These are phyloP conservation scores for Aspergillus sojae DNA, from an alignment of 2,329 filamentous ascomycete species.

Conservation along the genomic window DNA sequence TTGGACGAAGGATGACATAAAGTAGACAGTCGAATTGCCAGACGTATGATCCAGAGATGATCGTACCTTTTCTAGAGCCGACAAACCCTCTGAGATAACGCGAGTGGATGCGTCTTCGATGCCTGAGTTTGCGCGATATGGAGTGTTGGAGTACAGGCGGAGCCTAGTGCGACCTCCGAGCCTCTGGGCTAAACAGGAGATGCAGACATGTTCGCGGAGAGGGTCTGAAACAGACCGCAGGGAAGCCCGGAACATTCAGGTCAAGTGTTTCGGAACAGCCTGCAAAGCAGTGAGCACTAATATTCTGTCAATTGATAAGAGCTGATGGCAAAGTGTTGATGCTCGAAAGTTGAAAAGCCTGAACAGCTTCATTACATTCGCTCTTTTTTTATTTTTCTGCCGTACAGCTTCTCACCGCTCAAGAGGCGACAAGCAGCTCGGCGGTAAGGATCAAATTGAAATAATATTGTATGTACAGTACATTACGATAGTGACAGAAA, in stretches of 20 bases:
- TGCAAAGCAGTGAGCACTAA: background rate
- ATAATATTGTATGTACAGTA: background rate
- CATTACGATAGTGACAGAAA: background rate
- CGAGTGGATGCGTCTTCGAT: background rate
- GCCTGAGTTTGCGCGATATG: conserved; percentile 15
- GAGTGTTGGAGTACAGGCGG: conserved; percentile 31
- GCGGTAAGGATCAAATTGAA: background rate
- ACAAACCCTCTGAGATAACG: conserved; percentile 4
- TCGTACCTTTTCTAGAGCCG: conserved; percentile 11
- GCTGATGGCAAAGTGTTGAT: background rate
- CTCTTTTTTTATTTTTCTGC: conserved; percentile 21
- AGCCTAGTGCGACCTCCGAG: conserved; percentile 24
- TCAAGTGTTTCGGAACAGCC: conserved; percentile 3
- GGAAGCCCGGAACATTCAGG: conserved; percentile 42
- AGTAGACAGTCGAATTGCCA: background rate
- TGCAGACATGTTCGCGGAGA: conserved; percentile 38
- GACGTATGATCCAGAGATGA: background rate
- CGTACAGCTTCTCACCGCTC: conserved; percentile 16
- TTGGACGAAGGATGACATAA: background rate
- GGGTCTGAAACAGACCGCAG: conserved; percentile 41
- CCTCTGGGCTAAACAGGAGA: conserved; percentile 35
- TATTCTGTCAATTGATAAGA: conserved; percentile 4
- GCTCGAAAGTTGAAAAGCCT: conserved; percentile 4
- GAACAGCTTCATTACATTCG: conserved; percentile 1
- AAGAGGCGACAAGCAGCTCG: background rate